These are phyloP conservation scores for Teratosphaeria zuluensis DNA, from an alignment of 2,329 filamentous ascomycete species.

Conservation along the genomic window DNA sequence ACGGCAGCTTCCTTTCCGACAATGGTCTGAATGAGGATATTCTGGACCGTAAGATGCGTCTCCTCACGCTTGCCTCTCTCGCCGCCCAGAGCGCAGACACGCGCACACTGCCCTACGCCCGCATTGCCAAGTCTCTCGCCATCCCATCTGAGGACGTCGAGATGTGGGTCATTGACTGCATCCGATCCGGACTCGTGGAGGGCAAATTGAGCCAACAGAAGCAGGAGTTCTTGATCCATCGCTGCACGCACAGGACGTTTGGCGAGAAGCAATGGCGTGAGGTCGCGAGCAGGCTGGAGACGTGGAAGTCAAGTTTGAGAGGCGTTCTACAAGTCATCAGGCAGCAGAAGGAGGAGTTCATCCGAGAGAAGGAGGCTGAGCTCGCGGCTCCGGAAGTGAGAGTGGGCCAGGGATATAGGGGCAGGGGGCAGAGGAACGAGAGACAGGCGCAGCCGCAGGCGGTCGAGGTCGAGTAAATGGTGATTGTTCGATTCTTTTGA, in stretches of 20 bases:
- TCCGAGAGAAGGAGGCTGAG: slow-evolving; percentile 60
- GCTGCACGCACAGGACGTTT: slow-evolving; percentile 93
- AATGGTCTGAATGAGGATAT: slow-evolving; percentile 60
- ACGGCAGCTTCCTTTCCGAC: slow-evolving; percentile 73
- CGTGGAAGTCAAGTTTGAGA: slow-evolving; percentile 75
- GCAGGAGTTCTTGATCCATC: slow-evolving; percentile 88
- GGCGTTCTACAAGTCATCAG: slow-evolving; percentile 68
- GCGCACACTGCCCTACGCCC: slow-evolving; percentile 78
- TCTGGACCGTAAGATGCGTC: slow-evolving; percentile 89
- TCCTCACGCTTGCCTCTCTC: slow-evolving; percentile 84
- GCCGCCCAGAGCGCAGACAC: slow-evolving; percentile 67
- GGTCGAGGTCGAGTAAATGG: background rate
- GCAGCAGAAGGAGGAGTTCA: slow-evolving; percentile 70
- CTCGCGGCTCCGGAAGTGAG: background rate
- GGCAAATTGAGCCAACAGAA: slow-evolving; percentile 91
- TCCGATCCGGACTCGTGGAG: slow-evolving; percentile 89
- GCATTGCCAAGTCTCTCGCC: slow-evolving; percentile 76
- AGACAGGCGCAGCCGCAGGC: background rate
- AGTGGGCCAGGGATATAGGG: background rate
- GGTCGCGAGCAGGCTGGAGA: slow-evolving; percentile 79
- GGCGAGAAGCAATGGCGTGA: slow-evolving; percentile 98
- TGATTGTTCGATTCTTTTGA: background rate
- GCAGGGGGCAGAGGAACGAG: background rate
- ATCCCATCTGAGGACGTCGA: slow-evolving; percentile 79
- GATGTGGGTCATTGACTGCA: slow-evolving; percentile 98